These are phyloP conservation scores for Aspergillus sp. DNA, from an alignment of 2,329 filamentous ascomycete species.

Conservation along the genomic window DNA sequence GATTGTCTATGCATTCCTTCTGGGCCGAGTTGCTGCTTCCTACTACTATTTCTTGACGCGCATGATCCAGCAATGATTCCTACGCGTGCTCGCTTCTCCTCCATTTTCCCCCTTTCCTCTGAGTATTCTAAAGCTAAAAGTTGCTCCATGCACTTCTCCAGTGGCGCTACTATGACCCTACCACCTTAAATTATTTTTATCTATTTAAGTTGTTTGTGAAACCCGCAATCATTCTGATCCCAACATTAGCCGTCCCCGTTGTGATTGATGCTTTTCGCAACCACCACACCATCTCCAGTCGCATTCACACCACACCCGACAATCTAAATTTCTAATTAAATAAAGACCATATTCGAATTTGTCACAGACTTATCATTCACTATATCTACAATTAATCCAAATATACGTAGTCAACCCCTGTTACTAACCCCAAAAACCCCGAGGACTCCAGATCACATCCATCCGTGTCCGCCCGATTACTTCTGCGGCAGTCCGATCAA, in stretches of 20 bases:
- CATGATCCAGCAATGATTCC: constrained; percentile 9
- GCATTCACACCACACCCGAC: neutral
- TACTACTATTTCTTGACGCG: constrained; percentile 14
- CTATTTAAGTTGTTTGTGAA: neutral
- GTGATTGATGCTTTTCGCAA: constrained; percentile 7
- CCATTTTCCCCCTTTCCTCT: constrained; percentile 1
- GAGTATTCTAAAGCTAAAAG: neutral
- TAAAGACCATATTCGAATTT: neutral
- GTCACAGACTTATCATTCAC: neutral
- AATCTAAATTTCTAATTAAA: neutral
- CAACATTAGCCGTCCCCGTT: neutral
- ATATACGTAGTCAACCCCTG: neutral
- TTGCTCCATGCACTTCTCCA: neutral
- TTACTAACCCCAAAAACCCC: neutral
- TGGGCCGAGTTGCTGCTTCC: constrained; percentile 14
- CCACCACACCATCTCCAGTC: neutral
- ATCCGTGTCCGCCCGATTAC: constrained; percentile 3
- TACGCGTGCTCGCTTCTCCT: constrained; percentile 9
- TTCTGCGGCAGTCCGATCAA: constrained; percentile 21
- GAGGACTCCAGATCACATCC: neutral
- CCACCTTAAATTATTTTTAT: neutral
- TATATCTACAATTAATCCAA: neutral
- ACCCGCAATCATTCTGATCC: neutral
- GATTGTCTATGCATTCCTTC: constrained; percentile 5
- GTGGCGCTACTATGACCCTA: neutral